phyloP scores from a whole-genome alignment of 2,329 filamentous ascomycete genomes.

The Aspergillus hortae region DNA sequence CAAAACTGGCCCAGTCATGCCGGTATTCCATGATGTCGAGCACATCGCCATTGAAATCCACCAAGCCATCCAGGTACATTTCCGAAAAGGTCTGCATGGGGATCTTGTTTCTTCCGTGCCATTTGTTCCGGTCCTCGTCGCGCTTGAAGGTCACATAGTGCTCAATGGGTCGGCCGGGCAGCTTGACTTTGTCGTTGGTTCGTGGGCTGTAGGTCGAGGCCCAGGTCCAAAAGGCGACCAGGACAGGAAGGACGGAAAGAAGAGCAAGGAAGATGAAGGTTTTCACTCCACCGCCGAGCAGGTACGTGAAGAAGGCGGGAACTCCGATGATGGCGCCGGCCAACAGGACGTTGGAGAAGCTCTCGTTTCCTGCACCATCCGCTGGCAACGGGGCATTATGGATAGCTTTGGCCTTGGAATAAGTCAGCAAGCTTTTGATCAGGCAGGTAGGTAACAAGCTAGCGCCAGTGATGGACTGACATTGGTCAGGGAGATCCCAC shows the following conservation, averaged over 20 bases:
- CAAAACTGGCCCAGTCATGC: conserved; percentile 32
- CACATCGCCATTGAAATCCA: conserved; percentile 33
- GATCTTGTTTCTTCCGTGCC: conserved; percentile 23
- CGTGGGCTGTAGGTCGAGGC: conserved; percentile 16
- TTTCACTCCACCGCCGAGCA: conserved; percentile 15
- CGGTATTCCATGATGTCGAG: conserved; percentile 32
- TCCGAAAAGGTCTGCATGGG: conserved; percentile 27
- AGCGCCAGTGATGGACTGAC: conserved; percentile 14
- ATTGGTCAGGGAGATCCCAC: conserved; percentile 22
- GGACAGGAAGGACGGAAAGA: conserved; percentile 13
- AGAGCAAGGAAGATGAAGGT: conserved; percentile 15
- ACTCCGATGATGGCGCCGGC: conserved; percentile 15
- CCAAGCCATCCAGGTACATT: conserved; percentile 28
- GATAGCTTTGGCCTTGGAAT: conserved; percentile 23
- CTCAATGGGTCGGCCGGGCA: conserved; percentile 22
- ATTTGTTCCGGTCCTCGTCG: conserved; percentile 20
- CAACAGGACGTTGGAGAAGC: conserved; percentile 23
- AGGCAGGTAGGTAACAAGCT: not conserved
- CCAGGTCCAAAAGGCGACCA: conserved; percentile 20
- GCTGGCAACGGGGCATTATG: conserved; percentile 21
- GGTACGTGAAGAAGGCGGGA: conserved; percentile 17
- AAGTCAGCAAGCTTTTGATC: not conserved
- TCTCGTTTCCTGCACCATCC: conserved; percentile 23
- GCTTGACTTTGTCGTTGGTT: conserved; percentile 20
- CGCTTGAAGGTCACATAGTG: conserved; percentile 28